Base-by-base conservation (phyloP, 108 stramenopile species). In the Skeletonema tropicum region DNA sequence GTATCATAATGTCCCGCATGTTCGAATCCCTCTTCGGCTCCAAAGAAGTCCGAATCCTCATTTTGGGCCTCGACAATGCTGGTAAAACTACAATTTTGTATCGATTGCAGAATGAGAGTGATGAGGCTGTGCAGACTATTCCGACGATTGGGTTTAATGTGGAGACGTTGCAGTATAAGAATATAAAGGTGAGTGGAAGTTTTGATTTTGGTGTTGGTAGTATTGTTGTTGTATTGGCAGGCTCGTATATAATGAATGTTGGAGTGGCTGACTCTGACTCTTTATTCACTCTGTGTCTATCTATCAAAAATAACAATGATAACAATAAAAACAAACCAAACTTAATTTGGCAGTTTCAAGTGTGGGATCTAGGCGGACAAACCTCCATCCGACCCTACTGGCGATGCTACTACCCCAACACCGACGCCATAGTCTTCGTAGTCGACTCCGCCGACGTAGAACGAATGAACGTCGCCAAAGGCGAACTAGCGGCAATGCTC, bases 81-180 rank as follows among this genome's bases (percentile, higher is more conserved):
- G 99, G 99, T 8, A 99, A 99, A 75, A 99, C 99, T 0, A 99
- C 99, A 6, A 99, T 99, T 74, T 84, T 99, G 45, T 95, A 97
- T 77, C 76, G 93, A 58, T 77, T 95, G 42, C 94, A 97, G 65
- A 95, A 96, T 77, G 97, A 95, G 75, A 88, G 86, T 73, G 92
- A 92, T 61, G 96, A 98, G 82, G 93, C 96, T 21, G 96, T 99
- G 11, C 97, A 97, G 75, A 99, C 99, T n/a, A 98, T 99, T 63
- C 99, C 99, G 4, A 99, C 99, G 2, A 99, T 99, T 79, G 99
- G 96, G 5, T 99, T 99, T 79, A 99, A 99, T 78, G 98, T 99
- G 15, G 99, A 99, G 76, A 99, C 98, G 1, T 75, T 99, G 71
- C 98, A 99, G 75, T 99, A 99, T 85, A 99, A 99, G 67, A 99